A percentile compares a stretch with the other conserved stretches of the same genome.
These are phyloP conservation scores for Geranomyces variabilis DNA, from an alignment of 192 early-diverging fungal genomes.

Conservation along the genomic window DNA sequence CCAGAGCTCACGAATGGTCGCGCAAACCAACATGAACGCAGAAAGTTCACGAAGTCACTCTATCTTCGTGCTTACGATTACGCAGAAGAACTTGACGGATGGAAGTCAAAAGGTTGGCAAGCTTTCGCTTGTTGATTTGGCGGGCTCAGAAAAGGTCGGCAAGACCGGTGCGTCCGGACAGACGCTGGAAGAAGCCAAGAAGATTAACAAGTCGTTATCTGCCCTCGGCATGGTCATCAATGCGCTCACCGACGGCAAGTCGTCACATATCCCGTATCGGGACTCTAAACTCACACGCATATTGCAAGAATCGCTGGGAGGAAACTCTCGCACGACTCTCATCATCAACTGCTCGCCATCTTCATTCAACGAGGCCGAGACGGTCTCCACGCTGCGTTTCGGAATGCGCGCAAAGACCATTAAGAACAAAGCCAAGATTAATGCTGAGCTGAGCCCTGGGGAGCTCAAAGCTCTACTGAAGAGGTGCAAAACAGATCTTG, in stretches of 20 bases:
- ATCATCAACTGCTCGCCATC: slow-evolving; percentile 99
- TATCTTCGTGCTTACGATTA: slow-evolving; percentile 96
- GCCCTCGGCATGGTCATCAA: slow-evolving; percentile 99
- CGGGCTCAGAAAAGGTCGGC: slow-evolving; percentile 96
- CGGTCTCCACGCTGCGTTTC: slow-evolving; percentile 90
- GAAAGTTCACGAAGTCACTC: slow-evolving; percentile 98
- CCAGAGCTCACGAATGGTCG: slow-evolving; percentile 82
- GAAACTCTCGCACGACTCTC: slow-evolving; percentile 98
- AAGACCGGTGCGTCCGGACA: slow-evolving; percentile 99
- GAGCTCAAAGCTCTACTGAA: slow-evolving; percentile 96
- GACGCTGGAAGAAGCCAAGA: slow-evolving; percentile 99
- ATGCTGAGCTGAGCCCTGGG: slow-evolving; percentile 90
- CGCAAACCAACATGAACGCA: slow-evolving; percentile 98
- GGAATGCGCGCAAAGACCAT: slow-evolving; percentile 98
- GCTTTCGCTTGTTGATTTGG: slow-evolving; percentile 96
- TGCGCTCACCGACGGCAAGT: slow-evolving; percentile 97
- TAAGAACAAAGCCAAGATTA: slow-evolving; percentile 99
- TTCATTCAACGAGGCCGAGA: slow-evolving; percentile 96
- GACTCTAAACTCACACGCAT: slow-evolving; percentile 99
- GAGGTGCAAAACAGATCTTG: slow-evolving; percentile 79
- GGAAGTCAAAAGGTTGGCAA: slow-evolving; percentile 91
- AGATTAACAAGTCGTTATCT: slow-evolving; percentile 98
- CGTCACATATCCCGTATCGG: slow-evolving; percentile 96
- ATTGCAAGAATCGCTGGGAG: slow-evolving; percentile 98
- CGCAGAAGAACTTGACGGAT: slow-evolving; percentile 87